These are phyloP conservation scores for Penicillium griseofulvum DNA, from an alignment of 2,329 filamentous ascomycete genomes.

Conservation along the genomic window DNA sequence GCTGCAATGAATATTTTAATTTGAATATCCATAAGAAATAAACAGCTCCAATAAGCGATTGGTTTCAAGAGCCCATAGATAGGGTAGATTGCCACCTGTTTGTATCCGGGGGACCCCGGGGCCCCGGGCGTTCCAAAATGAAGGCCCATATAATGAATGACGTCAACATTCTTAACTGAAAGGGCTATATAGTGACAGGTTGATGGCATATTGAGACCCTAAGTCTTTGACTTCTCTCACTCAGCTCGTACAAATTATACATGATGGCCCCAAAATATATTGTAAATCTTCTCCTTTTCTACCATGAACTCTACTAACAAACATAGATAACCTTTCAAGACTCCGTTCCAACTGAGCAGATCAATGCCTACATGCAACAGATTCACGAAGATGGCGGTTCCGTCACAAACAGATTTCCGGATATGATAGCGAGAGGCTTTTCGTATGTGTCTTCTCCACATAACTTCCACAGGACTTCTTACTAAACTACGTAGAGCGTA, in stretches of 20 bases:
- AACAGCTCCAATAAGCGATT: neutral
- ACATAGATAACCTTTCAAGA: constrained; percentile 4
- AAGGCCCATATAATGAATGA: neutral
- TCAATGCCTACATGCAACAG: neutral
- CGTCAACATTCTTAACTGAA: neutral
- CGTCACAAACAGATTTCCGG: constrained; percentile 1
- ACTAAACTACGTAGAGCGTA: neutral
- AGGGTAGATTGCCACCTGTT: neutral
- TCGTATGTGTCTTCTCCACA: neutral
- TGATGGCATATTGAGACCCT: neutral
- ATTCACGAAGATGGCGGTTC: neutral
- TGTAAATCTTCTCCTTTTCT: neutral
- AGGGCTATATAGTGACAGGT: neutral
- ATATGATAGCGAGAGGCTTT: constrained; percentile 4
- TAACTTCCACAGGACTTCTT: neutral
- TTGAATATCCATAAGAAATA: neutral
- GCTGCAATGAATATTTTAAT: too few relatives aligned
- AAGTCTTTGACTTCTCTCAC: neutral
- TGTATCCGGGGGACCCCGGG: neutral
- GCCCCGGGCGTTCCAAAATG: neutral
- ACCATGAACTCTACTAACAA: neutral
- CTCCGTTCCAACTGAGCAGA: constrained; percentile 3
- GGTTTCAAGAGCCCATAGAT: neutral
- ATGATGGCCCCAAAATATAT: neutral
- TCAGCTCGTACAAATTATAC: neutral